A percentile compares a stretch with the other conserved stretches of the same genome.
Conservation (phyloP, 2,329 filamentous ascomycete genomes). For the Cercospora sojina region DNA sequence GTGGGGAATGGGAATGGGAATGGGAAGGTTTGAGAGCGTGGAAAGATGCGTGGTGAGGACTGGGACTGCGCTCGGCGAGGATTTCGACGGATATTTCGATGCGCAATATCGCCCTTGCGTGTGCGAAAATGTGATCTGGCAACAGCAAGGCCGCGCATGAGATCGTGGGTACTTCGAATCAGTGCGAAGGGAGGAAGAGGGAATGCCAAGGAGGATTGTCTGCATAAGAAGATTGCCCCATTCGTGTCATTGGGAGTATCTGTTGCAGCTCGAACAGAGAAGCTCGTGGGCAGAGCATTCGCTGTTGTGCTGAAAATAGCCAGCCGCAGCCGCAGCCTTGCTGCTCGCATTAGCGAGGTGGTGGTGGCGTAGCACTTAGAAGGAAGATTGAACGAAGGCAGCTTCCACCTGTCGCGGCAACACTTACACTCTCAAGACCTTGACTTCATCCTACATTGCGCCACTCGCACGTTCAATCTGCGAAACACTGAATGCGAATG, state of each 20-base stretch:
- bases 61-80: too few relatives aligned
- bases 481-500: background rate
- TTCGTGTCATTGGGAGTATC: too few relatives aligned
- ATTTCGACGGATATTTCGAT: too few relatives aligned
- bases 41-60: too few relatives aligned
- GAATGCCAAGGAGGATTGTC: too few relatives aligned
- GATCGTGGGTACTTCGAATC: too few relatives aligned
- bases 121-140: too few relatives aligned
- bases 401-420: background rate
- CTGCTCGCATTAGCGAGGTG: background rate
- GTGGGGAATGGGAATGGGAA: constrained; percentile 4
- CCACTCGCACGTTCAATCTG: background rate
- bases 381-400: background rate
- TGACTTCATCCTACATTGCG: background rate
- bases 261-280: too few relatives aligned
- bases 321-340: background rate
- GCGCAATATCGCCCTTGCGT: too few relatives aligned
- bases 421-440: background rate
- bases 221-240: too few relatives aligned
- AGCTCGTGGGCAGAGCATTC: background rate
- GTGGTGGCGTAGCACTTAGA: background rate
- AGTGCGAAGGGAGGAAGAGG: too few relatives aligned
- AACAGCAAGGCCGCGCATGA: too few relatives aligned
- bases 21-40: constrained; percentile 9
- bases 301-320: background rate